Percentiles rank a stretch among this genome's conserved stretches.
phyloP scores from a whole-genome alignment of 1,284 basidiomycete species.

The Malassezia vespertilionis region DNA sequence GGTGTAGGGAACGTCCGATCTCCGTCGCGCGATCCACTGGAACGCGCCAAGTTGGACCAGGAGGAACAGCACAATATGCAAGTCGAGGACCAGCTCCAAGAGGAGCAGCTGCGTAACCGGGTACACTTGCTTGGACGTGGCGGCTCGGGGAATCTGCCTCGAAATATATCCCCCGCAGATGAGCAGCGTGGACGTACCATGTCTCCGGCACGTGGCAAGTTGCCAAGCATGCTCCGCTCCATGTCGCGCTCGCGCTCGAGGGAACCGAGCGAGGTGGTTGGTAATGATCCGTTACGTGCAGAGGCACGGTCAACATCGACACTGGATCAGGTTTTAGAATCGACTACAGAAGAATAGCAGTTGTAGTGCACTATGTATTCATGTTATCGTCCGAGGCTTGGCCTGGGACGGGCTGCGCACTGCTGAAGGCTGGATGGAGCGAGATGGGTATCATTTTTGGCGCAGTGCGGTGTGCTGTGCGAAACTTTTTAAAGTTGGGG shows the following conservation, averaged over 20 bases:
- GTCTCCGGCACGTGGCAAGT: conserved; percentile 12
- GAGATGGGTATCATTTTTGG: neutral
- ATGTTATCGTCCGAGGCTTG: neutral
- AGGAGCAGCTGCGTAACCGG: conserved; percentile 47
- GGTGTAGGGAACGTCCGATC: conserved; percentile 67
- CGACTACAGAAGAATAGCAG: neutral
- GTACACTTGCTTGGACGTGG: conserved; percentile 60
- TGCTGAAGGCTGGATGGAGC: neutral
- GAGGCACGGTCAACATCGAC: too few relatives aligned
- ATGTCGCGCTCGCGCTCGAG: conserved; percentile 40
- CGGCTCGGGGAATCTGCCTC: conserved; percentile 56
- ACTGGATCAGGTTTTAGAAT: conserved; percentile 7
- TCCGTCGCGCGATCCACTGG: conserved; percentile 55
- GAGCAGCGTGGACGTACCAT: conserved; percentile 25
- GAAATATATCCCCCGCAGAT: neutral
- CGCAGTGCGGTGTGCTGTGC: neutral
- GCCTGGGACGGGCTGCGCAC: neutral
- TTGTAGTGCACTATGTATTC: neutral
- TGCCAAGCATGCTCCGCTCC: conserved; percentile 27
- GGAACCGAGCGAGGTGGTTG: conserved; percentile 21
- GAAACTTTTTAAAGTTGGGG: conserved; percentile 11
- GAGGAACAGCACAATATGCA: conserved; percentile 23
- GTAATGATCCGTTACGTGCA: neutral
- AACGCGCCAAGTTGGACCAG: conserved; percentile 37
- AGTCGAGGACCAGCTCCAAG: conserved; percentile 47